A percentile compares a stretch with the other conserved stretches of the same genome.
These are phyloP conservation scores for Pouteria glomerata DNA, from an alignment of 148 eudicot species.

Conservation along the genomic window DNA sequence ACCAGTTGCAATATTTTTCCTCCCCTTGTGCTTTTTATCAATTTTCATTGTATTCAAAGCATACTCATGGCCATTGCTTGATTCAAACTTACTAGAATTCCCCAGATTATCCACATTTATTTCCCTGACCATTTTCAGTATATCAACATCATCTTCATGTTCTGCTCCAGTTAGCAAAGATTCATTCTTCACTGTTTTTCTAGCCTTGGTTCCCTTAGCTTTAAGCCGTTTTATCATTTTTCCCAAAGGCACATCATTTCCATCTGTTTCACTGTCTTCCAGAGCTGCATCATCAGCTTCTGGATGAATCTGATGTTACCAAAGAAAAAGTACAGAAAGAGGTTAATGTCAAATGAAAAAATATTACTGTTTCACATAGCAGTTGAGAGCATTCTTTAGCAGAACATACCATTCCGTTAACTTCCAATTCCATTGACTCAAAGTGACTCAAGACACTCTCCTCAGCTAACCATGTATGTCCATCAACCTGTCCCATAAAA, in stretches of 20 bases:
- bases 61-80: slow-evolving; percentile 61
- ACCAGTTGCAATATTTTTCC: slow-evolving; percentile 37
- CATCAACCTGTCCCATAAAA: slow-evolving; percentile 42
- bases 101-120: slow-evolving; percentile 62
- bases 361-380: background rate
- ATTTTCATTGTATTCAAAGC: slow-evolving; percentile 19
- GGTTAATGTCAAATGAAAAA: slow-evolving; percentile 7
- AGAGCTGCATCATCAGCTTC: slow-evolving; percentile 59
- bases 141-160: slow-evolving; percentile 53
- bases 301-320: slow-evolving; percentile 47
- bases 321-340: slow-evolving; percentile 10
- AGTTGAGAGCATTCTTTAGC: background rate
- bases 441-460: slow-evolving; percentile 70
- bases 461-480: slow-evolving; percentile 69
- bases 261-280: slow-evolving; percentile 70
- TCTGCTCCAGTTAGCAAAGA: slow-evolving; percentile 33
- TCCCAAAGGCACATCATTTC: slow-evolving; percentile 81
- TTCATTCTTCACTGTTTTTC: slow-evolving; percentile 38
- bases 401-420: slow-evolving; percentile 65
- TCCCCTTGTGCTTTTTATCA: slow-evolving; percentile 32
- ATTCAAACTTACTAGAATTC: slow-evolving; percentile 41
- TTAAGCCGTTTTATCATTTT: slow-evolving; percentile 75
- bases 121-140: slow-evolving; percentile 73
- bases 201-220: slow-evolving; percentile 75
- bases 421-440: slow-evolving; percentile 62